Evolutionary conservation across 83 land plant species (phyloP), one percentile per base, ranked within the genome.

Genomic region (Isoetes engelmannii): DNA sequence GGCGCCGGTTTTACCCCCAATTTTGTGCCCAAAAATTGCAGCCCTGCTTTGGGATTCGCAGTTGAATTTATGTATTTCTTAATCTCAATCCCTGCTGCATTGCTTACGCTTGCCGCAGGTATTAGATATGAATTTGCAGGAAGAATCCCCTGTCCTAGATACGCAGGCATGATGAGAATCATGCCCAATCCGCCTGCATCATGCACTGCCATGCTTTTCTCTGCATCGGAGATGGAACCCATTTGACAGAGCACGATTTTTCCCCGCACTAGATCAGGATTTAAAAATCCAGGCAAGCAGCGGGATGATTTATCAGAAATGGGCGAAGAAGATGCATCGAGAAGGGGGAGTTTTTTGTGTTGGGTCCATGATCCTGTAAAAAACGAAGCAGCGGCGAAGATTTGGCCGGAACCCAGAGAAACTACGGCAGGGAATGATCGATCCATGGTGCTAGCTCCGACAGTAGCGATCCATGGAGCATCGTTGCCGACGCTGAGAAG

Each of bases 1-100:
- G 89, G 89, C 0, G 89, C 87, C 21, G 89, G 89, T 50, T 69
- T 84, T 57, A 86, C 79, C 7, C 86, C 89, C 50, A 86, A 10
- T 5, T 65, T 48, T 0, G 89, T 86, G 3, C 89, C 87, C 7
- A 9, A n/a, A 6, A 12, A 87, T 76, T 1, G 85, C 80, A 13
- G n/a, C n/a, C n/a, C n/a, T n/a, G 80, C 88, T 10, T 77, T 82
- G 0, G 86, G 79, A 6, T 62, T 66, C 0, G 77, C 6, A 0
- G 80, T 4, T 5, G 60, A 57, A 42, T 5, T 5, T 13, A 62
- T 62, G 65, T 62, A 62, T 13, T 20, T 5, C 5, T 20, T 19
- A 46, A 62, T 62, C 46, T 44, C 65, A 42, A 19, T 21, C 4
- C 43, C 65, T n/a, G 13, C 65, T 12, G 41, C 12, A 19, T n/a